A percentile compares a stretch with the other conserved stretches of the same genome.
Conservation (phyloP, 78 protist species). For the Dictyostelium firmibasis region DNA sequence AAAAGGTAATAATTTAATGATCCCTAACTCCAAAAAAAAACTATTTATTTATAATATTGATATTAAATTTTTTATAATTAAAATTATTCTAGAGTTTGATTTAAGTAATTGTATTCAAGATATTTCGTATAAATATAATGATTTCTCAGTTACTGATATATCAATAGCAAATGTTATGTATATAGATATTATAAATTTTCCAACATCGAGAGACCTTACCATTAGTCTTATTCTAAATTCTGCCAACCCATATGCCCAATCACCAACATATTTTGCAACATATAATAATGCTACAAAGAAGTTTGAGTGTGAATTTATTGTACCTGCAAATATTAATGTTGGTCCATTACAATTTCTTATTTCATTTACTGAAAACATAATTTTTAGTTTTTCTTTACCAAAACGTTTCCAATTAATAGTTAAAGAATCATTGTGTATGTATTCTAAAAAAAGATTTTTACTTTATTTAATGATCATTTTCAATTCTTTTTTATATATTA, state of each 20-base stretch:
- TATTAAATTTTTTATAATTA: not conserved
- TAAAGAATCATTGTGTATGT: not conserved
- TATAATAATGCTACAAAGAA: not conserved
- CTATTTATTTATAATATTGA: too few species aligned
- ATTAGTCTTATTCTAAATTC: not conserved
- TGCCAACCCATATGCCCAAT: not conserved
- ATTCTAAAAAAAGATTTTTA: too few species aligned
- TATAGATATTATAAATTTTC: not conserved
- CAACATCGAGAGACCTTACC: not conserved
- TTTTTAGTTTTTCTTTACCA: not conserved
- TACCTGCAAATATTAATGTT: not conserved
- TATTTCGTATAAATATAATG: not conserved
- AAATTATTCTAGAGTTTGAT: not conserved
- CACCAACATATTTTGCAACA: not conserved
- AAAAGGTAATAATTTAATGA: too few species aligned
- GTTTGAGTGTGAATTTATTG: not conserved
- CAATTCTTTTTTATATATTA: too few species aligned
- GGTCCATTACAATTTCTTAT: not conserved
- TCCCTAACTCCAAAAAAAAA: too few species aligned
- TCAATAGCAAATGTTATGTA: not conserved
- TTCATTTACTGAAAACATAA: not conserved
- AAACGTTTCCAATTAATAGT: not conserved
- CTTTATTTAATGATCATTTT: too few species aligned
- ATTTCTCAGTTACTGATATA: not conserved
- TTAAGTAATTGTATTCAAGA: not conserved